A percentile compares a stretch with the other conserved stretches of the same genome.
Conservation (phyloP, 768 basidiomycete genomes). For the Fibroporia radiculosa region DNA sequence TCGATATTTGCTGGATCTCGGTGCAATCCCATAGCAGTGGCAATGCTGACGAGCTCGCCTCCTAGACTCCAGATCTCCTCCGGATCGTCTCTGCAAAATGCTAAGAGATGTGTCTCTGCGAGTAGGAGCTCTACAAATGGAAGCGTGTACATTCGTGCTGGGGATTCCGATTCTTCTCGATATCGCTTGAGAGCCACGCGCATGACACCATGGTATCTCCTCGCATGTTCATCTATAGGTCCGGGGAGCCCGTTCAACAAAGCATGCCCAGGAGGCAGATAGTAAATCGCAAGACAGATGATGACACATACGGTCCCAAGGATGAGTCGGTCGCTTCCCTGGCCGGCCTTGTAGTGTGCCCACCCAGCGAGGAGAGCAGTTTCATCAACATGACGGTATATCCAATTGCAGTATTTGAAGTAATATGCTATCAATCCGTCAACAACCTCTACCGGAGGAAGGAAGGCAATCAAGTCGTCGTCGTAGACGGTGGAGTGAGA, state of each 20-base stretch:
- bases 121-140: constrained; percentile 74
- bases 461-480: constrained; percentile 57
- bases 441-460: constrained; percentile 61
- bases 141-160: constrained; percentile 30
- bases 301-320: constrained; percentile 68
- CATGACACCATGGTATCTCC: constrained; percentile 64
- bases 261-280: constrained; percentile 58
- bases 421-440: constrained; percentile 71
- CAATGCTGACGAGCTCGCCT: constrained; percentile 68
- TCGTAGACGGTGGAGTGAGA: constrained; percentile 39
- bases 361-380: constrained; percentile 54
- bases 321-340: constrained; percentile 56
- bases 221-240: constrained; percentile 51
- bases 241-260: constrained; percentile 46
- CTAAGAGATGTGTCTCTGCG: constrained; percentile 64
- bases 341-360: constrained; percentile 66
- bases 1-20: constrained; percentile 78
- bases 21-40: constrained; percentile 78
- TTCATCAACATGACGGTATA: constrained; percentile 73
- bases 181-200: constrained; percentile 56
- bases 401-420: constrained; percentile 85
- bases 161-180: constrained; percentile 35
- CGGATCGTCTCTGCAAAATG: constrained; percentile 63
- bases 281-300: constrained; percentile 67
- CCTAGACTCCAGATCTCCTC: constrained; percentile 77